Conservation (phyloP, 345 rosid genomes). For the Hevea brasiliensis region DNA sequence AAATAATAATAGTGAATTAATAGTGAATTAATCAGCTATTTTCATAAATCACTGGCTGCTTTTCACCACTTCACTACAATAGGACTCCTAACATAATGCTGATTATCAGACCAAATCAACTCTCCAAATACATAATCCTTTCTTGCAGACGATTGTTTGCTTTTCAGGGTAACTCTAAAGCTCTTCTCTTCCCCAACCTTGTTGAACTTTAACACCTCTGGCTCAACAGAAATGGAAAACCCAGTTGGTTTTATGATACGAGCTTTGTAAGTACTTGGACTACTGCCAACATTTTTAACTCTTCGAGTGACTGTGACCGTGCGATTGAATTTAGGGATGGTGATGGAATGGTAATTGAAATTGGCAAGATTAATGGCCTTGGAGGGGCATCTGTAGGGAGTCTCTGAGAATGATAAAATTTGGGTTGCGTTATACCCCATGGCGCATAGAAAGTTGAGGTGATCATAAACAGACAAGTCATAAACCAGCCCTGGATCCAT, state of each 20-base stretch:
- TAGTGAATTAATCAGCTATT: background rate
- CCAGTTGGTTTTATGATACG: slow-evolving; percentile 19
- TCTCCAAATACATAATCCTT: slow-evolving; percentile 38
- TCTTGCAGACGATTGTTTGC: slow-evolving; percentile 18
- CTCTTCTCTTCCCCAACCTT: slow-evolving; percentile 26
- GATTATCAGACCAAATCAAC: slow-evolving; percentile 24
- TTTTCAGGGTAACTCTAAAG: slow-evolving; percentile 14
- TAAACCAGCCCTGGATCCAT: slow-evolving; percentile 37
- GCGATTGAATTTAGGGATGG: slow-evolving; percentile 22
- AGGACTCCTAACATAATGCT: slow-evolving; percentile 28
- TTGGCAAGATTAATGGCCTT: slow-evolving; percentile 8
- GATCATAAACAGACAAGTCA: slow-evolving; percentile 20
- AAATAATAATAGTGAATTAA: no score
- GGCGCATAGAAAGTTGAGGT: slow-evolving; percentile 31
- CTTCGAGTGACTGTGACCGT: slow-evolving; percentile 19
- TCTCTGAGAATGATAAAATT: slow-evolving; percentile 14
- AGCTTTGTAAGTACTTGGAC: slow-evolving; percentile 15
- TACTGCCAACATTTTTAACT: slow-evolving; percentile 32
- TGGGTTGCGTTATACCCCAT: slow-evolving; percentile 16
- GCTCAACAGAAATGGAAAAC: slow-evolving; percentile 24
- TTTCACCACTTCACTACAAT: slow-evolving; percentile 26
- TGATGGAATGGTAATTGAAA: slow-evolving; percentile 35
- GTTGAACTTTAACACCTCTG: slow-evolving; percentile 19
- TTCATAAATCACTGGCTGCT: background rate
- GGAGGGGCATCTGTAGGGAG: slow-evolving; percentile 18